A percentile compares a stretch with the other conserved stretches of the same genome.
Evolutionary conservation across 2,329 filamentous ascomycete species (phyloP).

Genomic region (Paraphoma sp.): DNA sequence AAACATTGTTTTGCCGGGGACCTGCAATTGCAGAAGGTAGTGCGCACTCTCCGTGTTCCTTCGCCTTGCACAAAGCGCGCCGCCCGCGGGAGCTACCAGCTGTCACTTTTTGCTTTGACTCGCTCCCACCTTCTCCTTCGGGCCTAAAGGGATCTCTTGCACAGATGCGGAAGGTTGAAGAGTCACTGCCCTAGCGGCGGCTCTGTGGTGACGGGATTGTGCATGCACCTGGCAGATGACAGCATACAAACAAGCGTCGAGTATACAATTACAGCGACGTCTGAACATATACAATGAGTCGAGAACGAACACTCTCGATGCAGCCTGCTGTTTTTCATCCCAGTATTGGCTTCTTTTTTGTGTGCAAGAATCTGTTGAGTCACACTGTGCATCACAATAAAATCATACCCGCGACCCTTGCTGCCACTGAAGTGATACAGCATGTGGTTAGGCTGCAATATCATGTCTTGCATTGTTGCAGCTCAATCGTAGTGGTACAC

Average conservation of each 20-base stretch:
- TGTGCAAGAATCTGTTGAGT: too few relatives aligned
- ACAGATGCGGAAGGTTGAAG: constrained; percentile 2
- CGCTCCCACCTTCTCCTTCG: constrained; percentile 1
- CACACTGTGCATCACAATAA: too few relatives aligned
- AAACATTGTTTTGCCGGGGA: too few relatives aligned
- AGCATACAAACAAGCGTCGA: too few relatives aligned
- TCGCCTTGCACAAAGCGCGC: neutral
- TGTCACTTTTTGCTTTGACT: neutral
- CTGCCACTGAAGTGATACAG: too few relatives aligned
- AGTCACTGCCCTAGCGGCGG: neutral
- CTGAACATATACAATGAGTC: too few relatives aligned
- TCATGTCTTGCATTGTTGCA: constrained; percentile 7
- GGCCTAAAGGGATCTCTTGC: neutral
- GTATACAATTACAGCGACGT: too few relatives aligned
- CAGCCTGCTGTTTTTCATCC: too few relatives aligned
- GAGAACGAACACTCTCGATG: too few relatives aligned
- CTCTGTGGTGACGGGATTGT: neutral
- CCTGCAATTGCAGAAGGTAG: neutral
- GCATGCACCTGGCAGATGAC: neutral
- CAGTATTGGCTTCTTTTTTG: too few relatives aligned
- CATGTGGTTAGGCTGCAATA: neutral
- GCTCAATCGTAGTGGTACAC: constrained; percentile 20
- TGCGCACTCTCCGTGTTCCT: neutral
- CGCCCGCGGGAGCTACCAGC: neutral
- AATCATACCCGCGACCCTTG: too few relatives aligned